phyloP scores from a whole-genome alignment of 192 early-diverging fungal genomes.

The Backusella liffmaniae region DNA sequence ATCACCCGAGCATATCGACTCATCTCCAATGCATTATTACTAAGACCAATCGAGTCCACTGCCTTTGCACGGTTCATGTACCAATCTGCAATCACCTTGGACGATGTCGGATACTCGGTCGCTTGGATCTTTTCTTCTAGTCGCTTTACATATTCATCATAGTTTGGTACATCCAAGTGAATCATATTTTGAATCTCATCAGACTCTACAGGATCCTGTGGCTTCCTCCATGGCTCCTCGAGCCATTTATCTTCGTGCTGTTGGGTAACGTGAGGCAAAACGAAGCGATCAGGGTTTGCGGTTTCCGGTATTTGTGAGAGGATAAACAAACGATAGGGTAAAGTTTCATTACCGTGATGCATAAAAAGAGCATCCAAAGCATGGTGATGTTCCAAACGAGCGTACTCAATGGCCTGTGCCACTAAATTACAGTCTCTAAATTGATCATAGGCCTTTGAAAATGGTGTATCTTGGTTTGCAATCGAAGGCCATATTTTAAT shows the following conservation, averaged over 20 bases:
- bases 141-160: constrained; percentile 36
- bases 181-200: constrained; percentile 41
- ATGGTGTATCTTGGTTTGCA: constrained; percentile 7
- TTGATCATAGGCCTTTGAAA: constrained; percentile 45
- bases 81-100: constrained; percentile 52
- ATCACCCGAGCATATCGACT: constrained; percentile 50
- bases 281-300: constrained; percentile 44
- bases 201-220: constrained; percentile 58
- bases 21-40: constrained; percentile 53
- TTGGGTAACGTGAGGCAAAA: constrained; percentile 22
- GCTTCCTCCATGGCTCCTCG: constrained; percentile 55
- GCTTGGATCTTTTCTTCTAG: constrained; percentile 33
- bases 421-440: constrained; percentile 68
- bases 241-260: constrained; percentile 40
- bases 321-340: constrained; percentile 62
- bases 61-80: constrained; percentile 54
- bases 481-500: constrained; percentile 45
- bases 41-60: constrained; percentile 54
- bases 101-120: constrained; percentile 48
- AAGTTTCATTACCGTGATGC: constrained; percentile 54
- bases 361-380: constrained; percentile 62
- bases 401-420: constrained; percentile 54
- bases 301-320: constrained; percentile 60
- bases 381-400: constrained; percentile 50
- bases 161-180: constrained; percentile 32